A percentile compares a stretch with the other conserved stretches of the same genome.
These are phyloP conservation scores for Paramecium tetraurelia DNA, from an alignment of 73 alveolate genomes.

Conservation along the genomic window DNA sequence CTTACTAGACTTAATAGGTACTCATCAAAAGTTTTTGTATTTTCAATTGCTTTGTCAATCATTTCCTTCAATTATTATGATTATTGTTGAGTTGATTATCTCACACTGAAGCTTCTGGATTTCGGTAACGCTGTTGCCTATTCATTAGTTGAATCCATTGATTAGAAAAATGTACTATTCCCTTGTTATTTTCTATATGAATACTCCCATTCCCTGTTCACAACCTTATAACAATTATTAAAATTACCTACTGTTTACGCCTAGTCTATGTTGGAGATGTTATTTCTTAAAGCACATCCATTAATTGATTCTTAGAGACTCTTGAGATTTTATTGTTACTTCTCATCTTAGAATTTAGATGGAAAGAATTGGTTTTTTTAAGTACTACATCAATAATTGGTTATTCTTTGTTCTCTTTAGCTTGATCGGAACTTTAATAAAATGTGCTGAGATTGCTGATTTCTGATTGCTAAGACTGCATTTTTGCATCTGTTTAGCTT, in stretches of 20 bases:
- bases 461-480: not conserved
- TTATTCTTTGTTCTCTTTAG: not conserved
- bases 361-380: not conserved
- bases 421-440: not conserved
- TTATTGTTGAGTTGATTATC: not conserved
- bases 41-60: not conserved
- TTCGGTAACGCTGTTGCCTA: not conserved
- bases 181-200: not conserved
- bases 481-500: not conserved
- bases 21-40: not conserved
- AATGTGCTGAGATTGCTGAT: conserved; percentile 14
- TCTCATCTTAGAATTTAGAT: not conserved
- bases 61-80: not conserved
- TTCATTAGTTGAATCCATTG: not conserved
- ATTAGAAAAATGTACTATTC: not conserved
- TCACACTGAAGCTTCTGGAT: not conserved
- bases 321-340: not conserved
- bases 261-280: not conserved
- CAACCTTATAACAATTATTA: not conserved
- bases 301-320: not conserved
- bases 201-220: conserved; percentile 9
- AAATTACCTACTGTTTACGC: not conserved
- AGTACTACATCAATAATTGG: conserved; percentile 6
- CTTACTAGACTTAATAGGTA: not conserved
- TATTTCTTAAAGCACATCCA: not conserved